Percentiles rank a stretch among this genome's conserved stretches.
Conservation (phyloP, 805 yeast genomes). For the Ogataea pini region DNA sequence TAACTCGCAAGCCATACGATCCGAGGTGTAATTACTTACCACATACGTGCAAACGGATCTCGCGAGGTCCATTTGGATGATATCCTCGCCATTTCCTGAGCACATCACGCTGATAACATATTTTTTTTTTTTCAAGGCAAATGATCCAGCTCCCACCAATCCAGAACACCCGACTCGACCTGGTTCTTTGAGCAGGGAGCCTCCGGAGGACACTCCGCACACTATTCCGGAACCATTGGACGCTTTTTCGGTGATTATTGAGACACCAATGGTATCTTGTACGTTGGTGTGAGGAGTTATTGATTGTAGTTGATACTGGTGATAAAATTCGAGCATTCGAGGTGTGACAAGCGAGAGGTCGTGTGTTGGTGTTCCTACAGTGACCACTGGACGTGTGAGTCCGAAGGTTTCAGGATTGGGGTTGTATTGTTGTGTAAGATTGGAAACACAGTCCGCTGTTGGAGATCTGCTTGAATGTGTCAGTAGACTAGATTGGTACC, state of each 20-base stretch:
- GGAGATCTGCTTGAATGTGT: conserved; percentile 32
- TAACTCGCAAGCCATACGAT: conserved; percentile 20
- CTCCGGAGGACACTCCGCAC: conserved; percentile 52
- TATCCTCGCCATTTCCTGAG: conserved; percentile 61
- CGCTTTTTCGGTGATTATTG: conserved; percentile 29
- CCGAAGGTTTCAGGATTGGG: conserved; percentile 18
- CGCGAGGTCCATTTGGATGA: conserved; percentile 45
- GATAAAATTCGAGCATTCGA: conserved; percentile 15
- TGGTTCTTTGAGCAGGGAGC: conserved; percentile 48
- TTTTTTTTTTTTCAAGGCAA: conserved; percentile 13
- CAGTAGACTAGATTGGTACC: conserved; percentile 20
- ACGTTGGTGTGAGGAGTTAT: conserved; percentile 22
- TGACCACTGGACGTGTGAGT: conserved; percentile 38
- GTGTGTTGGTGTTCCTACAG: conserved; percentile 15
- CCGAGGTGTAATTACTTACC: conserved; percentile 5
- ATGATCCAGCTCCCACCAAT: conserved; percentile 47
- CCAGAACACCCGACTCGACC: conserved; percentile 60
- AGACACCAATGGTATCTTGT: conserved; percentile 49
- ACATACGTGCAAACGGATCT: conserved; percentile 29
- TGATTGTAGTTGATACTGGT: not conserved
- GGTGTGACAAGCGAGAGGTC: conserved; percentile 10
- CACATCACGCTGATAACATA: conserved; percentile 37
- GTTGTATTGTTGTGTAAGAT: conserved; percentile 28
- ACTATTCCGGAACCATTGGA: conserved; percentile 4
- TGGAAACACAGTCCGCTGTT: conserved; percentile 28